A percentile compares a stretch with the other conserved stretches of the same genome.
Evolutionary conservation across 495 filamentous ascomycete genomes (phyloP).

Genomic region (Podospora tetraspora): DNA sequence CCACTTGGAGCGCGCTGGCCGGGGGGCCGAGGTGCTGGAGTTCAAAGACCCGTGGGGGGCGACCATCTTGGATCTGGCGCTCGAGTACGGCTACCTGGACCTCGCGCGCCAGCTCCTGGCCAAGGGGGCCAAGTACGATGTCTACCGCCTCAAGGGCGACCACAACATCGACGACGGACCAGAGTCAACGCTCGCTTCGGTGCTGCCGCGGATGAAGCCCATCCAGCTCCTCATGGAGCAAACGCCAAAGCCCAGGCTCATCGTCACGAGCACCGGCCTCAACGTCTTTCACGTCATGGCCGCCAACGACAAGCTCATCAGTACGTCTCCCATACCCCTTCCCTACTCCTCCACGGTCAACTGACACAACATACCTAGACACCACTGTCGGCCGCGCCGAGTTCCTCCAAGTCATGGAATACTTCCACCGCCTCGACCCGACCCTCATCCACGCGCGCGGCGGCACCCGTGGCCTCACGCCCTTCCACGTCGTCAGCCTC

Average conservation of each 20-base stretch:
- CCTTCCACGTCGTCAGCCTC: constrained; percentile 3
- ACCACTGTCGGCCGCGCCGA: background rate
- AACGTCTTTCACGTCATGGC: background rate
- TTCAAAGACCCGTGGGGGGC: background rate
- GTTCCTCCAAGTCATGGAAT: constrained; percentile 1
- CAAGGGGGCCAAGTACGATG: background rate
- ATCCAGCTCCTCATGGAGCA: background rate
- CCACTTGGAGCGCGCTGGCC: background rate
- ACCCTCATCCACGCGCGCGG: constrained; percentile 1
- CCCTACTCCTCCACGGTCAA: background rate
- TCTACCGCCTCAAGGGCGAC: background rate
- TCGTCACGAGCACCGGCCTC: background rate
- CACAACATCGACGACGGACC: background rate
- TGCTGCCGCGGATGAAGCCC: constrained; percentile 1
- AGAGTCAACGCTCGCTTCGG: background rate
- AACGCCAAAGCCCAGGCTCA: background rate
- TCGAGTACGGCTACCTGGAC: background rate
- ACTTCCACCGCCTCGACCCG: background rate
- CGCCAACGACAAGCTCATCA: background rate
- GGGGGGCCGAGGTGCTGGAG: background rate
- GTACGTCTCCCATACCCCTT: background rate
- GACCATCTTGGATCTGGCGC: background rate
- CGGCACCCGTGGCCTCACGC: background rate
- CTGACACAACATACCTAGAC: background rate
- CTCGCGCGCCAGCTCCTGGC: background rate